phyloP scores from a whole-genome alignment of 805 yeast genomes.

The Teunomyces stri region DNA sequence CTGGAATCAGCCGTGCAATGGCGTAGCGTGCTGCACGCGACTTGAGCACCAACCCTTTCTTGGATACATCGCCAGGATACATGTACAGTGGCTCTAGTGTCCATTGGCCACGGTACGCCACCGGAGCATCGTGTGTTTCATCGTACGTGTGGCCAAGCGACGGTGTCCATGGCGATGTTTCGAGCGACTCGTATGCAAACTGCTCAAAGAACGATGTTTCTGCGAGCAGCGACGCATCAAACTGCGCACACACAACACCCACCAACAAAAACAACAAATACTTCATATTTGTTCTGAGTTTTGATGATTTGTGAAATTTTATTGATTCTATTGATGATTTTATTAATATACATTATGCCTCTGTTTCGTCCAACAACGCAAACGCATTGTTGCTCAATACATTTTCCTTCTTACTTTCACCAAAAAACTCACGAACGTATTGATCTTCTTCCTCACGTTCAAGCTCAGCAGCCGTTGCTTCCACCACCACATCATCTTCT shows the following conservation, averaged over 20 bases:
- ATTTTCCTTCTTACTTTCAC: slow-evolving; percentile 7
- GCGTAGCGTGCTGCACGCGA: slow-evolving; percentile 80
- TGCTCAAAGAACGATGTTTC: slow-evolving; percentile 61
- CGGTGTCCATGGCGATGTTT: slow-evolving; percentile 40
- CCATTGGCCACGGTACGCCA: slow-evolving; percentile 75
- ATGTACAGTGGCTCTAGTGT: slow-evolving; percentile 54
- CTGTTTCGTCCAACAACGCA: slow-evolving; percentile 39
- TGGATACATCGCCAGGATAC: slow-evolving; percentile 60
- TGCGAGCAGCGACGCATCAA: slow-evolving; percentile 20
- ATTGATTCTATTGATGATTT: too few species aligned
- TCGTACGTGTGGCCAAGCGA: slow-evolving; percentile 48
- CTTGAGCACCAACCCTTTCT: slow-evolving; percentile 74
- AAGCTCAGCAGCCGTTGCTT: slow-evolving; percentile 15
- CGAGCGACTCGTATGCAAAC: slow-evolving; percentile 36
- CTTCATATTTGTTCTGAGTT: not conserved
- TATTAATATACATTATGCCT: slow-evolving; percentile 20
- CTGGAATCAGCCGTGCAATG: slow-evolving; percentile 60
- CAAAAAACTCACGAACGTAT: slow-evolving; percentile 30
- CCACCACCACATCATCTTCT: slow-evolving; percentile 7
- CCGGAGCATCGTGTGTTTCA: slow-evolving; percentile 41
- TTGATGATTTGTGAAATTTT: not conserved
- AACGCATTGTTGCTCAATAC: slow-evolving; percentile 22
- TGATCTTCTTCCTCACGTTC: slow-evolving; percentile 37
- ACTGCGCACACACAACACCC: not conserved
- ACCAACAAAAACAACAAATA: not conserved